A percentile compares a stretch with the other conserved stretches of the same genome.
phyloP scores from a whole-genome alignment of 139 green algal genomes.

The Coelastrella sp. region DNA sequence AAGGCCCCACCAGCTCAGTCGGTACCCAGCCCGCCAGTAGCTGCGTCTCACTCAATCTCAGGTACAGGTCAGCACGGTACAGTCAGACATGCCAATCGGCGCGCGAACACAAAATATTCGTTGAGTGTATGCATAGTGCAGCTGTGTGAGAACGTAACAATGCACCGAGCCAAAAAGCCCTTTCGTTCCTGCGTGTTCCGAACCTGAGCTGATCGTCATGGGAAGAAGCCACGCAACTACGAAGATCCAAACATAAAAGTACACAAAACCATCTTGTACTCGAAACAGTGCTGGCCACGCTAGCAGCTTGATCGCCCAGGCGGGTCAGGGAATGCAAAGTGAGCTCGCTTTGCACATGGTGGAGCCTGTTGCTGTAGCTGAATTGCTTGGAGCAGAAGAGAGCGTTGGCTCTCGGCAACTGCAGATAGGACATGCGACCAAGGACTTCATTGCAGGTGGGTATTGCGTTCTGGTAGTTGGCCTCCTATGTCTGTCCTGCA shows the following conservation, averaged over 20 bases:
- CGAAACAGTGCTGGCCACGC: not conserved
- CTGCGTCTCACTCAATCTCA: too few species aligned
- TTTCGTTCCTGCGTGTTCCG: too few species aligned
- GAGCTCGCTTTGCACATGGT: not conserved
- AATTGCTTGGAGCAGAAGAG: slow-evolving; percentile 14
- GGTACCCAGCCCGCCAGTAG: too few species aligned
- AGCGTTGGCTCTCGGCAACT: not conserved
- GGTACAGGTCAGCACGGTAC: not conserved
- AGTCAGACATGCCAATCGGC: not conserved
- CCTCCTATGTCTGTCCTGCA: too few species aligned
- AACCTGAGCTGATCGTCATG: too few species aligned
- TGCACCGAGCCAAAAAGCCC: too few species aligned
- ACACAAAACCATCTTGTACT: not conserved
- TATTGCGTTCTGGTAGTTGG: too few species aligned
- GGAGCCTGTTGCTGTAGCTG: not conserved
- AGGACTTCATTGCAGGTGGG: slow-evolving; percentile 36
- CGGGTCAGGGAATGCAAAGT: not conserved
- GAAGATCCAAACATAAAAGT: not conserved
- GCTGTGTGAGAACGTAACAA: too few species aligned
- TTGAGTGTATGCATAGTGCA: too few species aligned
- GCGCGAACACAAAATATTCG: not conserved
- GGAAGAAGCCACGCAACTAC: too few species aligned
- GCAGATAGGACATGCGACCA: slow-evolving; percentile 29
- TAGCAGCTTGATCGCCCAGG: not conserved
- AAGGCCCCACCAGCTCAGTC: too few species aligned